A percentile compares a stretch with the other conserved stretches of the same genome.
phyloP scores from a whole-genome alignment of 2,329 filamentous ascomycete species.

The Colletotrichum acutatum region DNA sequence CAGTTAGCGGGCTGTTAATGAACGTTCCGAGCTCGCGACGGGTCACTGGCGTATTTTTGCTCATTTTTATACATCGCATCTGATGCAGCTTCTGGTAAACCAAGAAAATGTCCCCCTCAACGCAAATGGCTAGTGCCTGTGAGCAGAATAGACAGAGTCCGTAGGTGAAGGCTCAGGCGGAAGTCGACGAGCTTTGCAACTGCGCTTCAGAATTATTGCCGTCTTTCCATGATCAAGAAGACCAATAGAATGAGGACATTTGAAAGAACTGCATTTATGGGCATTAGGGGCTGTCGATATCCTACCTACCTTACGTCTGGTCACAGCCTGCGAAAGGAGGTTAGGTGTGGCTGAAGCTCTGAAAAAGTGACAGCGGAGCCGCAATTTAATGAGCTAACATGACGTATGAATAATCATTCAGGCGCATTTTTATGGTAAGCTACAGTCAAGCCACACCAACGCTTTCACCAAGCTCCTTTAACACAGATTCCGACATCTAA shows the following conservation, averaged over 20 bases:
- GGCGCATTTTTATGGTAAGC: neutral
- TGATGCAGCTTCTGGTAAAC: neutral
- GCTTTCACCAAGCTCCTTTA: neutral
- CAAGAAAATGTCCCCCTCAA: neutral
- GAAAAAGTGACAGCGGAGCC: conserved; percentile 19
- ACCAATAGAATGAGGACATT: neutral
- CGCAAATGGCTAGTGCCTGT: neutral
- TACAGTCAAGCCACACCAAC: conserved; percentile 23
- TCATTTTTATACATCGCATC: too few species aligned
- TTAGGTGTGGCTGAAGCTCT: conserved; percentile 28
- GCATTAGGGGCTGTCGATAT: neutral
- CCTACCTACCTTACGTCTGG: neutral
- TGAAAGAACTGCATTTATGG: neutral
- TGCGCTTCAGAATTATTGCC: neutral
- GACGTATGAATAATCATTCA: conserved; percentile 24
- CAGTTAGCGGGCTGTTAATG: neutral
- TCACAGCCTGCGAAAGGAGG: conserved; percentile 12
- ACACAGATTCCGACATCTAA: neutral
- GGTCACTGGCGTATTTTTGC: neutral
- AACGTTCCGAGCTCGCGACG: neutral
- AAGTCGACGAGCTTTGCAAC: neutral
- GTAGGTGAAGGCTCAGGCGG: neutral
- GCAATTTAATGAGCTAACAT: conserved; percentile 26
- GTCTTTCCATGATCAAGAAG: neutral
- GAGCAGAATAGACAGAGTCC: neutral